Percentiles rank a stretch among this genome's conserved stretches.
Conservation (phyloP, 148 eudicot species). For the Rhododendron molle region DNA sequence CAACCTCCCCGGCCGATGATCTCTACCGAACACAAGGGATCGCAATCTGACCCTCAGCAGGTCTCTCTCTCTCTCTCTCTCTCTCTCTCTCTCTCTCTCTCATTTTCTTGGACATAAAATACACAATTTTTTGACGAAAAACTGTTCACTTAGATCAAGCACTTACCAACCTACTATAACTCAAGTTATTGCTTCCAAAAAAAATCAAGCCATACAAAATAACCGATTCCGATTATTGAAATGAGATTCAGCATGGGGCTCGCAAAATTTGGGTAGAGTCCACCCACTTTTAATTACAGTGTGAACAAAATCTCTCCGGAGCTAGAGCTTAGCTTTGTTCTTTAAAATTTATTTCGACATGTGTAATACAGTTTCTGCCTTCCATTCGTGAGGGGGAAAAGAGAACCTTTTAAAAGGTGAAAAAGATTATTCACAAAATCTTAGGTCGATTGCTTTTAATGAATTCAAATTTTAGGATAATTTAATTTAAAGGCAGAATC, state of each 20-base stretch:
- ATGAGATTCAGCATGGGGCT: no score
- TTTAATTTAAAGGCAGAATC: no score
- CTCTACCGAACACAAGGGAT: conserved; percentile 30
- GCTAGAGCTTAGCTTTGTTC: background rate
- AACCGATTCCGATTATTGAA: no score
- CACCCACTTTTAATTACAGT: no score
- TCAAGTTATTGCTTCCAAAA: no score
- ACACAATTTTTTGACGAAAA: background rate
- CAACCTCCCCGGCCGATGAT: conserved; percentile 37
- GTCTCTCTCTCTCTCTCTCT: conserved; percentile 16
- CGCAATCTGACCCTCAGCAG: conserved; percentile 55
- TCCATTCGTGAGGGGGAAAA: background rate
- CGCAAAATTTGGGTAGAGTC: no score
- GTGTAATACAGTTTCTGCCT: background rate
- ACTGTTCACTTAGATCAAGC: no score
- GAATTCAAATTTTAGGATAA: no score
- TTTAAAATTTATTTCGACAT: background rate
- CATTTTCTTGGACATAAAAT: background rate
- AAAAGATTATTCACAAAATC: background rate
- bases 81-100: conserved; percentile 6
- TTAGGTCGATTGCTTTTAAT: background rate
- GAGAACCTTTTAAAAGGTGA: background rate
- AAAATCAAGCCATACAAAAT: no score
- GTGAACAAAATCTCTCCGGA: background rate
- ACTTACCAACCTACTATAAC: no score